A percentile compares a stretch with the other conserved stretches of the same genome.
Conservation (phyloP, 805 yeast genomes). For the Ogataea parapolymorpha region DNA sequence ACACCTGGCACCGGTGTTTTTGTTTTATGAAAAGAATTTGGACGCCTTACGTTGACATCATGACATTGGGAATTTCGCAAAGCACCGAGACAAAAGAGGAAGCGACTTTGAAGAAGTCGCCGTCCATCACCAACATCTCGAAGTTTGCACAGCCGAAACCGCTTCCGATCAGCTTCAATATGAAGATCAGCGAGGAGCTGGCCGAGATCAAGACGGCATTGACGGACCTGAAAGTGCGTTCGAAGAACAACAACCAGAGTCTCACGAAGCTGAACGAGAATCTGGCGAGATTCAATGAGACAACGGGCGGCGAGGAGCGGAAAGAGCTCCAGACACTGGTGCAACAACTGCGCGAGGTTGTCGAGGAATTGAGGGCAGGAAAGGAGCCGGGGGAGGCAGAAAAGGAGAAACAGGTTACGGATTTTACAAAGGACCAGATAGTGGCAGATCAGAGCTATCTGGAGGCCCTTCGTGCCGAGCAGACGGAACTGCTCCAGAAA, state of each 20-base stretch:
- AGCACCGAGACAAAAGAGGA: conserved; percentile 3
- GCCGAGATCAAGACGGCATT: conserved; percentile 16
- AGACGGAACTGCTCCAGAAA: conserved; percentile 2
- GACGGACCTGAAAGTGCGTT: conserved; percentile 20
- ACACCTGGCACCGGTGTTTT: conserved; percentile 12
- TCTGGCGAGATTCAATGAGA: conserved; percentile 17
- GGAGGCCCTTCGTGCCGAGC: neutral
- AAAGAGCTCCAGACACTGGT: neutral
- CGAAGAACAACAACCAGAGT: conserved; percentile 21
- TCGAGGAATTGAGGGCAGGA: neutral
- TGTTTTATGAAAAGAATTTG: conserved; percentile 13
- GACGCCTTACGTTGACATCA: conserved; percentile 7
- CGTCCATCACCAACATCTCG: conserved; percentile 20
- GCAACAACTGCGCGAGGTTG: neutral
- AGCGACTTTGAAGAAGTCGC: conserved; percentile 18
- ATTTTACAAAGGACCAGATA: too few species aligned
- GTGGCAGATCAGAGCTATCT: neutral
- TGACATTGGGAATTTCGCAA: conserved; percentile 8
- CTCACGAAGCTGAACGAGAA: conserved; percentile 21
- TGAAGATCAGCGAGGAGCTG: conserved; percentile 22
- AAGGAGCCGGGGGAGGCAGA: neutral
- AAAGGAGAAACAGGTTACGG: too few species aligned
- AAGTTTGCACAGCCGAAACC: conserved; percentile 23
- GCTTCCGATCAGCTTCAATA: conserved; percentile 20
- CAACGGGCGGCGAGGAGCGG: conserved; percentile 4